These are phyloP conservation scores for Sarocladiaceae sp. DNA, from an alignment of 2,329 filamentous ascomycete genomes.

Conservation along the genomic window DNA sequence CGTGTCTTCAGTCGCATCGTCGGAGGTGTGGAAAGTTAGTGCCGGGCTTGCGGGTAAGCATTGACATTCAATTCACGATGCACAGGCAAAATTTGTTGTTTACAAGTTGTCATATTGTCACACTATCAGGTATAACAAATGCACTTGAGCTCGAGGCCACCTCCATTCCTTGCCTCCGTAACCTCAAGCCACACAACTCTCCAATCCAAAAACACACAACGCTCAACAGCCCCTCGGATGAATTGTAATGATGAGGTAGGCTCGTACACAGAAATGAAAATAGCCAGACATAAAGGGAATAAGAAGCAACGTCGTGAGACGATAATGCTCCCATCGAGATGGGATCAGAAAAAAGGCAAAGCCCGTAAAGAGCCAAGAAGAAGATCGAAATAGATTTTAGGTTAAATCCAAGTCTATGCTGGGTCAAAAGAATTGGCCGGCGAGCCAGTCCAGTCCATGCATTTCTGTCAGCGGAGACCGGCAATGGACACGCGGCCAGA, in stretches of 20 bases:
- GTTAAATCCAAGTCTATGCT: conserved; percentile 3
- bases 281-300: conserved; percentile 4
- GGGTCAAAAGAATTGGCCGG: neutral
- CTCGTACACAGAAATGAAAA: neutral
- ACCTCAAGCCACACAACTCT: neutral
- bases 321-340: neutral
- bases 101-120: neutral
- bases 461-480: neutral
- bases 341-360: neutral
- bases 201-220: neutral
- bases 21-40: too few relatives aligned
- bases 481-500: neutral
- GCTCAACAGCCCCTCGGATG: neutral
- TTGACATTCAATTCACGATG: too few relatives aligned
- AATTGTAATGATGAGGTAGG: neutral
- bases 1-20: too few relatives aligned
- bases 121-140: neutral
- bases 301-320: neutral
- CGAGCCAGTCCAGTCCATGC: neutral
- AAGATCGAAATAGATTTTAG: neutral
- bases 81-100: neutral
- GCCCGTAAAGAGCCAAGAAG: neutral
- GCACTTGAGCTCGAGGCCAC: neutral
- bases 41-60: too few relatives aligned
- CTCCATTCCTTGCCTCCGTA: neutral